These are phyloP conservation scores for Apiospora kogelbergensis DNA, from an alignment of 2,329 filamentous ascomycete genomes.

Conservation along the genomic window DNA sequence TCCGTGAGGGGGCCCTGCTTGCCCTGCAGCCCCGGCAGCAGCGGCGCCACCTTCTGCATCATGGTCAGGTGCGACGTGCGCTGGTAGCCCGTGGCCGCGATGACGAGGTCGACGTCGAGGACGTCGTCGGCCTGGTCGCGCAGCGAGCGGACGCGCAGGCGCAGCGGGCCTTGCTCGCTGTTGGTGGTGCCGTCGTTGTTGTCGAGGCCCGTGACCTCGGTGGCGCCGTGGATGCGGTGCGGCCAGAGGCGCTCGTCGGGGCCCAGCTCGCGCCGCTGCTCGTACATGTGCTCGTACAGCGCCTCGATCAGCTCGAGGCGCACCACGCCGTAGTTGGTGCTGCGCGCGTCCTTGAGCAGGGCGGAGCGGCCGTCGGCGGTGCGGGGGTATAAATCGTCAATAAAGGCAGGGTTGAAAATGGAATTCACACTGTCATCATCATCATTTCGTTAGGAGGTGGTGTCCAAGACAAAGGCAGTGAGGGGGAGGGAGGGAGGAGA, in stretches of 20 bases:
- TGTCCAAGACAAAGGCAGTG: constrained; percentile 9
- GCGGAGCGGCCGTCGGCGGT: constrained; percentile 60
- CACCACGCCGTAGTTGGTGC: constrained; percentile 94
- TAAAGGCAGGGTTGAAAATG: constrained; percentile 87
- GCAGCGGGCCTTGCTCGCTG: constrained; percentile 47
- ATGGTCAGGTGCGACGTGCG: constrained; percentile 77
- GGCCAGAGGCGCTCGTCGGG: constrained; percentile 74
- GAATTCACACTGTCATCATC: constrained; percentile 74
- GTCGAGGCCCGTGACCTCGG: constrained; percentile 63
- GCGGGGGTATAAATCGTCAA: constrained; percentile 74
- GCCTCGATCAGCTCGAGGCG: constrained; percentile 86
- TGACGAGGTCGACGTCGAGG: constrained; percentile 75
- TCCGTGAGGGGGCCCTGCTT: constrained; percentile 51
- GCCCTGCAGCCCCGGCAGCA: constrained; percentile 55
- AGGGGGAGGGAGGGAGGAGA: too few relatives aligned
- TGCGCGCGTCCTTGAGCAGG: constrained; percentile 67
- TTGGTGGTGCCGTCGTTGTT: constrained; percentile 40
- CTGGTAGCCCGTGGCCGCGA: constrained; percentile 85
- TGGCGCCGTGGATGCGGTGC: constrained; percentile 73
- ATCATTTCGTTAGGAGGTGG: too few relatives aligned
- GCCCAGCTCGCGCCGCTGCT: constrained; percentile 72
- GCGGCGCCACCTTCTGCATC: constrained; percentile 62
- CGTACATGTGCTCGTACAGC: constrained; percentile 84
- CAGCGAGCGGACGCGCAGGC: constrained; percentile 58
- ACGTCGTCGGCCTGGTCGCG: constrained; percentile 52